A percentile compares a stretch with the other conserved stretches of the same genome.
Conservation (phyloP, 495 filamentous ascomycete species). For the Arthonia radiata region DNA sequence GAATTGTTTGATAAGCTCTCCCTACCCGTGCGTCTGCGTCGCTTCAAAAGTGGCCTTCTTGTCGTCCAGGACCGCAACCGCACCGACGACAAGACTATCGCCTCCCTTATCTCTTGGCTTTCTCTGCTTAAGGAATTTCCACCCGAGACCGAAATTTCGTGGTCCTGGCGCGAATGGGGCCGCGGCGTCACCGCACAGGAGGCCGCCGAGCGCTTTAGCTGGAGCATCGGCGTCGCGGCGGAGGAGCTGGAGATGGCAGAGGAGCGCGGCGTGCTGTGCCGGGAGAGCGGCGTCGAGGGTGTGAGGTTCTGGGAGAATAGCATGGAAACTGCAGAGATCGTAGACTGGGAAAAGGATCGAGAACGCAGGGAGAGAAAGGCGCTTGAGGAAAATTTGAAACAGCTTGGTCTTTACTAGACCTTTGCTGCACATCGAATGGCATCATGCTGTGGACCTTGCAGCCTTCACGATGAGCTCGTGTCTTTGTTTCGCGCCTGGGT, state of each 20-base stretch:
- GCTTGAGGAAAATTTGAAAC: too few species aligned
- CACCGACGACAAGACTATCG: constrained; percentile 76
- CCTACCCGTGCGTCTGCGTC: constrained; percentile 62
- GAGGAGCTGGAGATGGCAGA: constrained; percentile 93
- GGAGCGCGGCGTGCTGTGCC: constrained; percentile 57
- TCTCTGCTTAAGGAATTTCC: constrained; percentile 40
- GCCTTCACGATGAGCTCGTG: too few species aligned
- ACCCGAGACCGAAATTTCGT: constrained; percentile 34
- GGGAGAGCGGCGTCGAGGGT: constrained; percentile 66
- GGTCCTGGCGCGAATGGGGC: constrained; percentile 59
- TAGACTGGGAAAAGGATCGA: too few species aligned
- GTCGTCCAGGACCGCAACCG: constrained; percentile 76
- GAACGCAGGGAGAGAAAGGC: too few species aligned
- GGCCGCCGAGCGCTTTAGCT: constrained; percentile 72
- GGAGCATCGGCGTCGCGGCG: constrained; percentile 92
- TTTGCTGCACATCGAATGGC: too few species aligned
- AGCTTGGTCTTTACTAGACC: too few species aligned
- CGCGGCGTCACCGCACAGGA: constrained; percentile 76
- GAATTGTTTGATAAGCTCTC: constrained; percentile 68
- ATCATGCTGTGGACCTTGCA: too few species aligned
- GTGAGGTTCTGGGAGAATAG: constrained; percentile 62
- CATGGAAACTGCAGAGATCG: too few species aligned
- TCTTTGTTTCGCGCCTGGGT: too few species aligned
- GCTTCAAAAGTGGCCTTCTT: constrained; percentile 75
- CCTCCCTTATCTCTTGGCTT: constrained; percentile 51